These are phyloP conservation scores for Rhizomucor pusillus DNA, from an alignment of 371 early-diverging fungal species.

Conservation along the genomic window DNA sequence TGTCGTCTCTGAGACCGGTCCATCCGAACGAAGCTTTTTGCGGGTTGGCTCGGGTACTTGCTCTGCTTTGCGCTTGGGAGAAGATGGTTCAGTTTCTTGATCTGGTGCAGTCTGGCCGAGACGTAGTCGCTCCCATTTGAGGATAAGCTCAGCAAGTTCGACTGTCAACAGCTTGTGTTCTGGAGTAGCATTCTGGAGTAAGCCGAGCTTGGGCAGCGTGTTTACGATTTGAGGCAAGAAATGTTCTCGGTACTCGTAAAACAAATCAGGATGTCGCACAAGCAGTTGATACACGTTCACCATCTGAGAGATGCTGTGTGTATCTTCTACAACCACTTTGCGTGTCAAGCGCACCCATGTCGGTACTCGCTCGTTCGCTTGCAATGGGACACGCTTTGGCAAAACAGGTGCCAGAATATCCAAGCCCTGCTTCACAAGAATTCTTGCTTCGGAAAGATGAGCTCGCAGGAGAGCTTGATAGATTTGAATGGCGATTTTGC, in stretches of 20 bases:
- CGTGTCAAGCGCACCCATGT: slow-evolving; percentile 89
- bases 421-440: slow-evolving; percentile 89
- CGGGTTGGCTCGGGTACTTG: slow-evolving; percentile 10
- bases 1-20: background rate
- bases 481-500: slow-evolving; percentile 88
- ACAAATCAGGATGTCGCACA: slow-evolving; percentile 85
- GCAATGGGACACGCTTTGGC: slow-evolving; percentile 71
- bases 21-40: slow-evolving; percentile 11
- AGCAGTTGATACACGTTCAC: slow-evolving; percentile 88
- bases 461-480: slow-evolving; percentile 87
- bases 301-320: slow-evolving; percentile 83
- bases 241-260: slow-evolving; percentile 84
- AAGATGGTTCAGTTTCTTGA: slow-evolving; percentile 11
- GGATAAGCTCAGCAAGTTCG: slow-evolving; percentile 86
- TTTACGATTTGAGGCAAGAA: slow-evolving; percentile 89
- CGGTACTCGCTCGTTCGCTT: slow-evolving; percentile 58
- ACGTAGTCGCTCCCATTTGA: slow-evolving; percentile 83
- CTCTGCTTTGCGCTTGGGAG: slow-evolving; percentile 20
- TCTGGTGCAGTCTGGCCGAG: slow-evolving; percentile 14
- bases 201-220: slow-evolving; percentile 81
- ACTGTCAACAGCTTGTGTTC: slow-evolving; percentile 87
- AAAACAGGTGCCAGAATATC: slow-evolving; percentile 91
- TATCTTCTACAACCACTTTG: slow-evolving; percentile 88
- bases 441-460: slow-evolving; percentile 81
- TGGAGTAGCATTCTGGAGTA: slow-evolving; percentile 79